Conservation (phyloP, 129 eudicot genomes). For the Artemisia argyi region DNA sequence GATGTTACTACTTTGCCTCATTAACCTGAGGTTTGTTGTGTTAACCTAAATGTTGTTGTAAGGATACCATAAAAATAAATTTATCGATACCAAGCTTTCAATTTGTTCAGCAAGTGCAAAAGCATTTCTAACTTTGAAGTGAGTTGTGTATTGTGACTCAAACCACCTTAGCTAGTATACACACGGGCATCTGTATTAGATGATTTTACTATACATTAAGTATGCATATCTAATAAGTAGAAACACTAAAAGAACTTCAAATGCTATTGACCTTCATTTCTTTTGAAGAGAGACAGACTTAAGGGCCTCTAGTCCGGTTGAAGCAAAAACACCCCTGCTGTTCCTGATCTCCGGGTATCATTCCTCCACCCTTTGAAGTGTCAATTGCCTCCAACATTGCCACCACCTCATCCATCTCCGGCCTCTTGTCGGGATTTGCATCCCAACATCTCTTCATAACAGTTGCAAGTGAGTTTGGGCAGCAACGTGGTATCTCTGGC, state of each 20-base stretch:
- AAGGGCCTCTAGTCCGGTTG: conserved; percentile 64
- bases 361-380: conserved; percentile 89
- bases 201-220: background rate
- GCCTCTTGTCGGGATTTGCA: conserved; percentile 80
- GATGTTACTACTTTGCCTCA: too few relatives aligned
- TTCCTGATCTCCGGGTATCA: conserved; percentile 76
- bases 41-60: too few relatives aligned
- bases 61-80: too few relatives aligned
- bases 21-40: too few relatives aligned
- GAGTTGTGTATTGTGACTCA: too few relatives aligned
- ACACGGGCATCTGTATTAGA: too few relatives aligned
- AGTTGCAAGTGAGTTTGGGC: conserved; percentile 76
- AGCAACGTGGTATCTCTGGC: conserved; percentile 95
- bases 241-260: conserved; percentile 6
- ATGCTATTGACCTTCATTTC: too few relatives aligned
- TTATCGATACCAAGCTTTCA: too few relatives aligned
- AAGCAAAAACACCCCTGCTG: conserved; percentile 75
- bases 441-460: conserved; percentile 96
- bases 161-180: too few relatives aligned
- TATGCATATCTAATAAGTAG: conserved; percentile 14
- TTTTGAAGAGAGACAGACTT: background rate
- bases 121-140: too few relatives aligned
- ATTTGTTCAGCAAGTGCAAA: too few relatives aligned
- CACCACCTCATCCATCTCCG: conserved; percentile 89
- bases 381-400: conserved; percentile 81